Evolutionary conservation across 306 rosid species (phyloP).

Genomic region (Rosa lucieae): DNA sequence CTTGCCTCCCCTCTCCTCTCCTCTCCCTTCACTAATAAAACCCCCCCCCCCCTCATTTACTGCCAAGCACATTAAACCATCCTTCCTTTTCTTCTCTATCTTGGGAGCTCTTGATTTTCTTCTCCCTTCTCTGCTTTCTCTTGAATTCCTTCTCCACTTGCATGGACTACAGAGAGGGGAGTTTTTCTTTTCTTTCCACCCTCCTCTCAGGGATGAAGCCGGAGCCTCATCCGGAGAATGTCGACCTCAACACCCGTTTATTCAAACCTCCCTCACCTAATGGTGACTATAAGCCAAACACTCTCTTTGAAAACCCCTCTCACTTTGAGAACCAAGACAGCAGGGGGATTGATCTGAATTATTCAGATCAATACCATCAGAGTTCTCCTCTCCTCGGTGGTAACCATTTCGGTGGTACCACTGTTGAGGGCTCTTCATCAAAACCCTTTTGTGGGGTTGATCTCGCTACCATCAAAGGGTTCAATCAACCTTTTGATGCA

Average conservation of each 20-base stretch:
- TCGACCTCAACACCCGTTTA: neutral
- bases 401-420: neutral
- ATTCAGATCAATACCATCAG: neutral
- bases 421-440: conserved; percentile 25
- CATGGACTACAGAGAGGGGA: conserved; percentile 43
- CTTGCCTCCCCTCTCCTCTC: neutral
- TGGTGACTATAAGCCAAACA: neutral
- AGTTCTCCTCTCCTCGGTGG: neutral
- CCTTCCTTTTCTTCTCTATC: conserved; percentile 29
- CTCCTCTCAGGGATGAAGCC: conserved; percentile 25
- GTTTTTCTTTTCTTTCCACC: conserved; percentile 23
- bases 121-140: neutral
- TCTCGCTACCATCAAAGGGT: neutral
- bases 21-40: conserved; percentile 3
- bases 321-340: neutral
- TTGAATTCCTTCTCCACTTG: conserved; percentile 5
- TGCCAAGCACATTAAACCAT: conserved; percentile 14
- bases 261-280: neutral
- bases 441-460: conserved; percentile 22
- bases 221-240: neutral
- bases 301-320: neutral
- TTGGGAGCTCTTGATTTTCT: conserved; percentile 13
- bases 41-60: conserved; percentile 9
- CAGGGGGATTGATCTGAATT: neutral
- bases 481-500: neutral